A percentile compares a stretch with the other conserved stretches of the same genome.
These are phyloP conservation scores for Biscogniauxia marginata DNA, from an alignment of 2,329 filamentous ascomycete species.

Conservation along the genomic window DNA sequence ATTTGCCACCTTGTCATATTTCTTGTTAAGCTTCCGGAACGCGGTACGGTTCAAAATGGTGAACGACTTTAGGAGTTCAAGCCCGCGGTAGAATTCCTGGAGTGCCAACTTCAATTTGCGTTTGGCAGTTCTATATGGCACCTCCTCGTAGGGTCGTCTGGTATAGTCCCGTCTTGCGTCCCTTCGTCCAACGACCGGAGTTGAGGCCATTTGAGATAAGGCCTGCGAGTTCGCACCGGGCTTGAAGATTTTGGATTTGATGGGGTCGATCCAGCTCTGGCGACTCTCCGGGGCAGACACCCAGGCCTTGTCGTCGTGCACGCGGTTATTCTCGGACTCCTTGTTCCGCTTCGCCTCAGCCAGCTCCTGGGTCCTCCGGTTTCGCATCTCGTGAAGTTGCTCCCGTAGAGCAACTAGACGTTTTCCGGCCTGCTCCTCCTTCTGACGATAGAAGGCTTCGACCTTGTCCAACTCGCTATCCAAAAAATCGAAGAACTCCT, in stretches of 20 bases:
- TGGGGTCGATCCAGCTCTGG: slow-evolving; percentile 49
- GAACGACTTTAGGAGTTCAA: slow-evolving; percentile 91
- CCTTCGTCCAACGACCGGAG: slow-evolving; percentile 41
- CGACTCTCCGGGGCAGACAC: slow-evolving; percentile 24
- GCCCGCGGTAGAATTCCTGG: slow-evolving; percentile 87
- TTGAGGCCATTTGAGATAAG: slow-evolving; percentile 52
- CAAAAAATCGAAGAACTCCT: slow-evolving; percentile 85
- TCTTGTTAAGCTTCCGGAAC: slow-evolving; percentile 97
- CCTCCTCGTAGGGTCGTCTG: slow-evolving; percentile 51
- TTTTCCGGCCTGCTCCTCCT: slow-evolving; percentile 80
- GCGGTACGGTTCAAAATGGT: slow-evolving; percentile 86
- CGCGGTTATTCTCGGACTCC: slow-evolving; percentile 30
- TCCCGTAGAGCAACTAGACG: slow-evolving; percentile 70
- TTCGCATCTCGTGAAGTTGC: slow-evolving; percentile 91
- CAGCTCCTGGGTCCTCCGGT: slow-evolving; percentile 74
- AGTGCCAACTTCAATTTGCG: slow-evolving; percentile 87
- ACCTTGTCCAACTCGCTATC: slow-evolving; percentile 88
- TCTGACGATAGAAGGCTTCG: slow-evolving; percentile 81
- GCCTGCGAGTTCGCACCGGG: slow-evolving; percentile 62
- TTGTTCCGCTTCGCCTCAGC: slow-evolving; percentile 41
- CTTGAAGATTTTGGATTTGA: slow-evolving; percentile 53
- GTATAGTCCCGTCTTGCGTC: slow-evolving; percentile 48
- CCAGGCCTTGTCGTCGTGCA: slow-evolving; percentile 18
- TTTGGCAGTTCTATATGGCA: slow-evolving; percentile 85
- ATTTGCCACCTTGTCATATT: slow-evolving; percentile 90